Base-by-base conservation (phyloP, 495 filamentous ascomycete genomes). In the Staphylotrichum longicolle region DNA sequence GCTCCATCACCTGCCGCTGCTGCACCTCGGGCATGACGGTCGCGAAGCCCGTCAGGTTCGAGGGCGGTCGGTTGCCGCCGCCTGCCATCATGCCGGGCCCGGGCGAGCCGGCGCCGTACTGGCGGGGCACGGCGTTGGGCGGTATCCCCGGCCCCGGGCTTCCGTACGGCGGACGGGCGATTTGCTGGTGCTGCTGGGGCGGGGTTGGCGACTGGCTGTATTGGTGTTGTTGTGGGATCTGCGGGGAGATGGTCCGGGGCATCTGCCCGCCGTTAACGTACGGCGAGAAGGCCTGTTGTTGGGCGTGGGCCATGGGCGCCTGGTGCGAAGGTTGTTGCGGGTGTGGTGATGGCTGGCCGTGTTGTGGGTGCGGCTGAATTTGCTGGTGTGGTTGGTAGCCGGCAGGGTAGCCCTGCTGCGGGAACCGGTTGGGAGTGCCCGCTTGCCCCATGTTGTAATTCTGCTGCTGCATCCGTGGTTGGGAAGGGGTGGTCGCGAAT, bases 1-100 rank as follows among this genome's bases (percentile, higher is more conserved):
- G 79, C 40, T 80, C 74, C 75, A 80, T 69, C 2, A 75, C 65
- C 56, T 70, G 70, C 11, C 71, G 68, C 56, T 75, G 74, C 46
- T 74, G 72, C 10, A 67, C 64, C 39, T 72, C 67, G 4, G 69
- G 68, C 70, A 75, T 74, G 41, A 75, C 72, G 2, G 72, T 73
- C 1, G 71, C 69, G 46, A 72, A 75, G 32, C 75, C 73, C 9
- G 74, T 70, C 12, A 70, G 65, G 39, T 57, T 63, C 15, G 48
- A 55, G 55, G 15, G 68, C 60, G 60, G 69, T 32, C 37, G 50
- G n/a, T 47, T 67, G 39, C 15, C 10, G 42, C 20, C 30, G 27
- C 40, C 30, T 32, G 49, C 58, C 58, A 67, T 57, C 64, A 69
- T 70, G 52, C 56, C 60, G 1, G 62, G 63, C 0, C 42, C 60